Base-by-base conservation (phyloP, 495 filamentous ascomycete genomes). In the Xylaria grammica region DNA sequence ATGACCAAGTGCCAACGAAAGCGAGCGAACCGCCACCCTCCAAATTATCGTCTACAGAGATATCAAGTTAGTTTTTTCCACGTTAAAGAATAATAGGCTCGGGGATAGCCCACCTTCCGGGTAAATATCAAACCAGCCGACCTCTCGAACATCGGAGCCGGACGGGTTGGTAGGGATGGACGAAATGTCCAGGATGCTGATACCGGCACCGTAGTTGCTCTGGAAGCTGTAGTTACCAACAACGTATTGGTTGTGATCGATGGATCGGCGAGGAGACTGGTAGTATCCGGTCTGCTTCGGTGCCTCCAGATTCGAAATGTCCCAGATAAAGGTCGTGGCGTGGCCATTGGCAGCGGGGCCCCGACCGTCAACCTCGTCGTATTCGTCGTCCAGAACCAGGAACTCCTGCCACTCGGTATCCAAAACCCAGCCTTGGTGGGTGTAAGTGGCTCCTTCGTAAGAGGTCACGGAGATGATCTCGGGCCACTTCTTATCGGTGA, bases 171-270 rank as follows among this genome's bases (percentile, higher is more conserved):
- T 71, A 17, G 76, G 78, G 49, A 86, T 72, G 40, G 71, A 76
- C 17, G 70, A 54, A 20, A 87, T 72, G 60, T 86, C 84, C 2
- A 84, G 66, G 32, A 87, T 73, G 27, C 84, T 69, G 40, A 86
- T 70, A 1, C 84, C 85, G 5, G 79, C 66, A 15, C 78, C 82
- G 62, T 87, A 86, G 69, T 85, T 82, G 58, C 75, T 80, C 65
- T 86, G 84, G 72, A 81, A 86, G 11, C 74, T 46, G 29, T 78
- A 70, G 10, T 82, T 82, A 34, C 84, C 62, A 42, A 73, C 63
- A 60, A 85, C 73, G 50, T 84, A 87, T 63, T 85, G 84, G 69
- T 86, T 86, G 72, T 87, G 85, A 66, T 87, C 84, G 56, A 87
- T 82, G 29, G 78, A 74, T 13, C 71, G 65, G 15, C 72, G 69